Evolutionary conservation across 768 basidiomycete species (phyloP), one percentile per base, ranked within the genome.

Genomic region (Artomyces pyxidatus): DNA sequence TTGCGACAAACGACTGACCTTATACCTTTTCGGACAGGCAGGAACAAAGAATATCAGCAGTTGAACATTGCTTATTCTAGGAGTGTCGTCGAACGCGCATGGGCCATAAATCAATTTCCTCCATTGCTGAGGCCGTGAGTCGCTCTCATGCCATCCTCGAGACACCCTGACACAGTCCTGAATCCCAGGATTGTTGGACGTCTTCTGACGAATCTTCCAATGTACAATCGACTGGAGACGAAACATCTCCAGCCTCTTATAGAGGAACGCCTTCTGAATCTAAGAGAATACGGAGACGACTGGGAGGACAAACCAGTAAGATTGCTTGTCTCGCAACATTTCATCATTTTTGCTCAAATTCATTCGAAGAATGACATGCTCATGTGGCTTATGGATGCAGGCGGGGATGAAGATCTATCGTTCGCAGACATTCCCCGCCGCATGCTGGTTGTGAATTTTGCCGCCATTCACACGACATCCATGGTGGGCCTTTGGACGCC

Each of bases 351-450:
- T 10, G 60, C 53, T 16, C 19, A 58, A 4, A 58, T 21, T 26
- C 42, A 23, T 42, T 3, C 28, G 17, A 38, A 70, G 69, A 65
- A 68, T 38, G 72, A 73, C 52, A 41, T 71, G 56, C 61, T 73
- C 11, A 63, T 62, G 27, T 71, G 70, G 73, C 56, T 73, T 16
- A 62, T 73, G 54, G 65, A 64, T 10, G 63, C 62, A 12, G 61
- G 60, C 38, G 35, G 57, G 57, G 52, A 62, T 53, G 27, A 56
- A 50, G 55, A 71, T 57, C 53, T 56, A 56, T 53, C 57, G 51
- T 53, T 62, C 27, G 54, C 63, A 29, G 61, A 61, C 37, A 43
- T 71, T 8, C 41, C 55, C 1, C 45, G 37, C 12, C 63, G 69
- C 37, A 56, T 71, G 41, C 60, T 73, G 32, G 39, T 62, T 4